phyloP scores from a whole-genome alignment of 345 rosid genomes.

The Zanthoxylum bungeanum region DNA sequence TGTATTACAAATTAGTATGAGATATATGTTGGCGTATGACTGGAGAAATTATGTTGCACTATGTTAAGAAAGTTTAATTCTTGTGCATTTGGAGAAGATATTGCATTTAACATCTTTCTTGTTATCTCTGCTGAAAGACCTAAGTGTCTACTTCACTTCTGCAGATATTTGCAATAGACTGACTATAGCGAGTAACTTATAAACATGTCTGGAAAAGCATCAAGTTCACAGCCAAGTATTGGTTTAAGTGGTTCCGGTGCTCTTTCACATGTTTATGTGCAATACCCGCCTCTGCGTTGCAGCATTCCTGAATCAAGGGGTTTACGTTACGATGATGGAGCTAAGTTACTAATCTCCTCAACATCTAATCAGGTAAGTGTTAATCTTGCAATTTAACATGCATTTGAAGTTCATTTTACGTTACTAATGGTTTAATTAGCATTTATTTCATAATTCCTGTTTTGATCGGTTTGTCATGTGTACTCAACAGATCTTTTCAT shows the following conservation, averaged over 20 bases:
- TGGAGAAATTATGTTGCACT: neutral
- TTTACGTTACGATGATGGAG: conserved; percentile 90
- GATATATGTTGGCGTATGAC: neutral
- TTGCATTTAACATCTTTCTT: conserved; percentile 20
- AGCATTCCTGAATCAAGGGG: conserved; percentile 65
- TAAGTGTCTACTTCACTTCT: conserved; percentile 14
- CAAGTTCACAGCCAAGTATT: conserved; percentile 60
- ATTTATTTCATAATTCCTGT: neutral
- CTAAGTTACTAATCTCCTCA: conserved; percentile 60
- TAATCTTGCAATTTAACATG: conserved; percentile 15
- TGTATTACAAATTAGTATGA: conserved; percentile 12
- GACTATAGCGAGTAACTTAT: conserved; percentile 7
- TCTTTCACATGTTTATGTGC: conserved; percentile 79
- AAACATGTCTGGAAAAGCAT: conserved; percentile 55
- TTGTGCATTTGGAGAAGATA: neutral
- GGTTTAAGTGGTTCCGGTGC: conserved; percentile 65
- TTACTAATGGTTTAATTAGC: neutral
- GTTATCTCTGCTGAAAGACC: conserved; percentile 53
- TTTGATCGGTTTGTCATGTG: conserved; percentile 5
- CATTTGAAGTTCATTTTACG: too few relatives aligned
- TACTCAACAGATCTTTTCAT: conserved; percentile 76
- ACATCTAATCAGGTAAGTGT: conserved; percentile 60
- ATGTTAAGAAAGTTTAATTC: neutral
- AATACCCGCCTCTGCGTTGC: conserved; percentile 67
- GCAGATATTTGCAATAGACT: conserved; percentile 6